phyloP scores from a whole-genome alignment of 768 basidiomycete species.

The Leccinum broughii region DNA sequence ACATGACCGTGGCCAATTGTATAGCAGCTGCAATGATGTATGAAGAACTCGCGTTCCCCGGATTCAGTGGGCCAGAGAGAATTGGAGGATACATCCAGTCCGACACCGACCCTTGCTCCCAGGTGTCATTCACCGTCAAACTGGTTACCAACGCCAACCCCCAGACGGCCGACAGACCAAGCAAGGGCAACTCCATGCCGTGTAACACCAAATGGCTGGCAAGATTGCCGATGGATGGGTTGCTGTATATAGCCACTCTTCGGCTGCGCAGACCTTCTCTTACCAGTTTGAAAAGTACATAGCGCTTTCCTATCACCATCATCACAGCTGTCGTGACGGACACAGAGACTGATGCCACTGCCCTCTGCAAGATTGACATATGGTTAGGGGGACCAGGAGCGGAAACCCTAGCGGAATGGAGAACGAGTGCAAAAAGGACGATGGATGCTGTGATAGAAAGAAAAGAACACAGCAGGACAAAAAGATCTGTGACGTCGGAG shows the following conservation, averaged over 20 bases:
- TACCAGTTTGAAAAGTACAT: background rate
- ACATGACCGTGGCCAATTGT: background rate
- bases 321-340: background rate
- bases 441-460: background rate
- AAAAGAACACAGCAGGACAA: background rate
- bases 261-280: background rate
- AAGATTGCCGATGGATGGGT: background rate
- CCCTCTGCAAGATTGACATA: background rate
- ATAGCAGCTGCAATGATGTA: background rate
- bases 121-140: background rate
- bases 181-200: constrained; percentile 2
- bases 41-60: background rate
- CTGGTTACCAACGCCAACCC: background rate
- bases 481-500: background rate
- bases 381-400: rapidly evolving
- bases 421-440: background rate
- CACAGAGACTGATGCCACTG: background rate
- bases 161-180: constrained; percentile 4
- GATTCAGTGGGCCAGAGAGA: background rate
- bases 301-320: background rate
- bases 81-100: background rate
- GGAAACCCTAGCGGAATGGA: background rate
- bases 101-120: background rate
- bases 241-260: constrained; percentile 6
- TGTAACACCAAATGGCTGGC: background rate